Base-by-base conservation (phyloP, 495 filamentous ascomycete genomes). In the Paragyromitra xinjiangensis region DNA sequence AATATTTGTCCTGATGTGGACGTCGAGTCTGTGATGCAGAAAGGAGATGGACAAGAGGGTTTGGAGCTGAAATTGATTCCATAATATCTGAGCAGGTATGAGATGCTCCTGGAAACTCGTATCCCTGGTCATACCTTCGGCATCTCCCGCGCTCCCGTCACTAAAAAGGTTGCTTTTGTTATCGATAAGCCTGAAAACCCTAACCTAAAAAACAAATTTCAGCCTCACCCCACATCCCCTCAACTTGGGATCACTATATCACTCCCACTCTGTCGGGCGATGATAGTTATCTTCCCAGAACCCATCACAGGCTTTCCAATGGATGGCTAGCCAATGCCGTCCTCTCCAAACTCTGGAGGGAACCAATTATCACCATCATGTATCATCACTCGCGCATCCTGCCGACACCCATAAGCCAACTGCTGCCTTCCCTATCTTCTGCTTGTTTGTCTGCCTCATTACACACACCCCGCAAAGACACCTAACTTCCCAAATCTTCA, bases 341-440 rank as follows among this genome's bases (percentile, higher is more conserved):
- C 29, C 87, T 22, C 81, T 90, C n/a, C 89, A 87, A 81, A 89
- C 89, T 0, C 83, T 84, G 4, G 84, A 87, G 26, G 89, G 90
- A 78, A 80, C 87, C 22, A 83, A 48, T 22, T 22, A 22, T 22
- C 19, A 22, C 19, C 19, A 22, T 22, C 19, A 22, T 22, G 19
- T 22, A 22, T 22, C 19, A 22, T 22, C 19, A 22, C 19, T 22
- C 19, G 19, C 19, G 19, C 19, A 22, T 22, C 19, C 19, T 22
- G 19, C 19, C 0, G 19, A 22, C 19, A 22, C 19, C 19, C 19
- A 22, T 22, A 22, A 22, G 19, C 19, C 0, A 22, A 22, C 19
- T 22, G 19, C 19, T 22, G 19, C 19, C 19, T 22, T 22, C 19
- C 19, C 19, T 22, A 22, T 22, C 19, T 22, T 22, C 19, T 22